phyloP scores from a whole-genome alignment of 345 rosid genomes.

The Kernera saxatilis region DNA sequence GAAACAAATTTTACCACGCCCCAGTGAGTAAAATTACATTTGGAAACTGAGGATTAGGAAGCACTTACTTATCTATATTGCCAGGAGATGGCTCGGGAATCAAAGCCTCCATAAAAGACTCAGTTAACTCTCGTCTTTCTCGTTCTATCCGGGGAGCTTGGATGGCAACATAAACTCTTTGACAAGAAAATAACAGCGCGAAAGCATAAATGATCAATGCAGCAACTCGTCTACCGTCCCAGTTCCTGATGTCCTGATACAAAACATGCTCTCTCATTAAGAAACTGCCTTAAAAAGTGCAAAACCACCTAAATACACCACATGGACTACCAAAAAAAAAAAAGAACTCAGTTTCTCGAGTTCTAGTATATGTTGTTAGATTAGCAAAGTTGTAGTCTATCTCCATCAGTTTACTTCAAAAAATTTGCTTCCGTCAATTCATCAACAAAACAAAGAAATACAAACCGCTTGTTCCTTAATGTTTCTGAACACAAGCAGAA shows the following conservation, averaged over 20 bases:
- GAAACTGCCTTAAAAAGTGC: background rate
- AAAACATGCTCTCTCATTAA: conserved; percentile 2
- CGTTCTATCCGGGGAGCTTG: conserved; percentile 62
- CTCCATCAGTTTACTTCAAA: background rate
- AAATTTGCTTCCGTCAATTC: background rate
- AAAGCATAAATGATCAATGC: conserved; percentile 56
- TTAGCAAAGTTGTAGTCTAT: background rate
- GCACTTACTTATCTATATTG: conserved; percentile 62
- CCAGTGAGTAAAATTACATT: background rate
- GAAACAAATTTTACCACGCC: background rate
- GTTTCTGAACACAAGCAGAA: background rate
- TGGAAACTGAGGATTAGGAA: background rate
- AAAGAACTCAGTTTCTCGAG: background rate
- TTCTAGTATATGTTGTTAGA: background rate
- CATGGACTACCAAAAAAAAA: background rate
- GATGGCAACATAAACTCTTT: conserved; percentile 51
- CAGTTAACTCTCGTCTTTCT: conserved; percentile 62
- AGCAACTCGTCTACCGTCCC: conserved; percentile 67
- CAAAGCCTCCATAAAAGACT: conserved; percentile 95
- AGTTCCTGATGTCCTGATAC: conserved; percentile 67
- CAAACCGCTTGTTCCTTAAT: background rate
- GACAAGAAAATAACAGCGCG: conserved; percentile 51
- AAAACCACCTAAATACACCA: background rate
- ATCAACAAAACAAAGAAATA: background rate
- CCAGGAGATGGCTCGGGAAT: conserved; percentile 85